These are phyloP conservation scores for Bondarzewia mesenterica DNA, from an alignment of 1,284 basidiomycete species.

Conservation along the genomic window DNA sequence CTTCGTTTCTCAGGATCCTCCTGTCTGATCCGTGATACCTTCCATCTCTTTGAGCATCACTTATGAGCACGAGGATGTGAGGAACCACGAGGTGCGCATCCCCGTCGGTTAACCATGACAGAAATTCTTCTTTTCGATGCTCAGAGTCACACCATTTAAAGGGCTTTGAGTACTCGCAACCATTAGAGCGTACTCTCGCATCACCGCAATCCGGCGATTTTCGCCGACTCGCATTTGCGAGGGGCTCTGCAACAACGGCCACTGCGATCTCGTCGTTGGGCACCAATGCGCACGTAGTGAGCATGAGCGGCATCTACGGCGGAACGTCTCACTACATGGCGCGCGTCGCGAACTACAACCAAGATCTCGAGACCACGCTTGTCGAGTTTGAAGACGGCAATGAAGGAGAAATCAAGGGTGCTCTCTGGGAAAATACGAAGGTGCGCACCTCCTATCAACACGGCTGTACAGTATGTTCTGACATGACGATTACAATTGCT, in stretches of 20 bases:
- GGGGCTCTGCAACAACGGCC: constrained; percentile 83
- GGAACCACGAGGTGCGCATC: constrained; percentile 70
- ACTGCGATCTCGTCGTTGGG: constrained; percentile 76
- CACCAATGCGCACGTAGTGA: constrained; percentile 72
- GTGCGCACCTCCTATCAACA: too few relatives aligned
- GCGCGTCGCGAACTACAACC: constrained; percentile 64
- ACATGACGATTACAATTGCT: too few relatives aligned
- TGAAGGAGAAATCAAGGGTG: constrained; percentile 55
- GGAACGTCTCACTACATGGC: constrained; percentile 87
- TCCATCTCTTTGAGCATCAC: constrained; percentile 89
- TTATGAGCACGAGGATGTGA: constrained; percentile 80
- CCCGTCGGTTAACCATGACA: too few relatives aligned
- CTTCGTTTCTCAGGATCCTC: too few relatives aligned
- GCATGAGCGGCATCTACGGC: constrained; percentile 86
- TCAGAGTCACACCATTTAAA: constrained; percentile 18
- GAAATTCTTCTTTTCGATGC: neutral
- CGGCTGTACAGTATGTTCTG: too few relatives aligned
- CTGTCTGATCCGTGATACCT: too few relatives aligned
- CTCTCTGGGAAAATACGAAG: constrained; percentile 77
- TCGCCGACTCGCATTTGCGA: constrained; percentile 74
- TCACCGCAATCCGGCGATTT: constrained; percentile 70
- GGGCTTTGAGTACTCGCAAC: constrained; percentile 90
- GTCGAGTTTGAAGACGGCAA: constrained; percentile 73
- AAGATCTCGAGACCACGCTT: constrained; percentile 72
- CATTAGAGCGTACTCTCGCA: constrained; percentile 68